phyloP scores from a whole-genome alignment of 2,329 filamentous ascomycete species.

The Stachybotrys elegans region DNA sequence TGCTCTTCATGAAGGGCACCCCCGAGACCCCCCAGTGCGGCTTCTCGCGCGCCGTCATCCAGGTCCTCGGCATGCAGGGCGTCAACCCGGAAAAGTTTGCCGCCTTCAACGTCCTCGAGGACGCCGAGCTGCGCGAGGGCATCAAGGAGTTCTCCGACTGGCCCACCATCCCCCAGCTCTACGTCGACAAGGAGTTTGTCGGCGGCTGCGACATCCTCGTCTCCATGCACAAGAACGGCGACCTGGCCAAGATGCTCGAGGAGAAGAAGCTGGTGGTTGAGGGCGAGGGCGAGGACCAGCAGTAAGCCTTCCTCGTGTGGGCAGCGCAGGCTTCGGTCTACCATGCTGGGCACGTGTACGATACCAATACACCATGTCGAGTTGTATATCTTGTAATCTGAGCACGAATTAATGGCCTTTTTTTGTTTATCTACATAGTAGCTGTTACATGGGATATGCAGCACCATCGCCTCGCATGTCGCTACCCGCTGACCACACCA shows the following conservation, averaged over 20 bases:
- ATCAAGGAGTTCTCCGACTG: conserved; percentile 99
- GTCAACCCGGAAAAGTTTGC: conserved; percentile 94
- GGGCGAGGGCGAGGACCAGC: conserved; percentile 36
- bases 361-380: background rate
- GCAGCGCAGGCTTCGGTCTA: too few relatives aligned
- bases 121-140: conserved; percentile 77
- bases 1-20: conserved; percentile 99
- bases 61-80: conserved; percentile 90
- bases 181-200: conserved; percentile 91
- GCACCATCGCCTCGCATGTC: conserved; percentile 81
- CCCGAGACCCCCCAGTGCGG: conserved; percentile 95
- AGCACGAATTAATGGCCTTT: background rate
- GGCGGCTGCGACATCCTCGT: conserved; percentile 97
- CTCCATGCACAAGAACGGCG: conserved; percentile 94
- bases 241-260: conserved; percentile 84
- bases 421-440: too few relatives aligned
- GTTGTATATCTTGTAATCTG: background rate
- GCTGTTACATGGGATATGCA: conserved; percentile 47
- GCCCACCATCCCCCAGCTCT: conserved; percentile 97
- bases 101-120: conserved; percentile 96
- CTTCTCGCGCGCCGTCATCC: conserved; percentile 90
- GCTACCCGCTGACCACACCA: conserved; percentile 83
- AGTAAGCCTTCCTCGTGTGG: too few relatives aligned
- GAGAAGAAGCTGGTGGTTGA: conserved; percentile 79
- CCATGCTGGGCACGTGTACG: background rate